Percentiles rank a stretch among this genome's conserved stretches.
phyloP scores from a whole-genome alignment of 495 filamentous ascomycete species.

The Annulohypoxylon moriforme region DNA sequence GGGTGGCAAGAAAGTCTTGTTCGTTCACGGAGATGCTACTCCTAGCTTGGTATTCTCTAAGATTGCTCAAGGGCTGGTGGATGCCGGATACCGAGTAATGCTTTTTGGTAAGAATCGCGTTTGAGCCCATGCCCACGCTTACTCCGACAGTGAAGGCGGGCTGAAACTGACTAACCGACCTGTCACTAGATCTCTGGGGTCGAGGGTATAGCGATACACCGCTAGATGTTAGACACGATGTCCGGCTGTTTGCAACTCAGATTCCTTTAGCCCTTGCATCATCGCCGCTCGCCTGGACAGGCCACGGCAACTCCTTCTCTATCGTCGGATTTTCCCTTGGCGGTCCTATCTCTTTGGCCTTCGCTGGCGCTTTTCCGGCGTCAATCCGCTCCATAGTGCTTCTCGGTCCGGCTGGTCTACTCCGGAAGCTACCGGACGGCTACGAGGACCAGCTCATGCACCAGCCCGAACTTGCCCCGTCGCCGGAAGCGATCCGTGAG shows the following conservation, averaged over 20 bases:
- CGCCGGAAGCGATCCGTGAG: conserved; percentile 29
- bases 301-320: conserved; percentile 67
- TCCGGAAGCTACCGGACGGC: conserved; percentile 55
- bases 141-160: background rate
- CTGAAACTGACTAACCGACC: background rate
- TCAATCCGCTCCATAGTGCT: conserved; percentile 75
- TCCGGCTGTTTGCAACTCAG: conserved; percentile 76
- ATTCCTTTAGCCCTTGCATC: conserved; percentile 76
- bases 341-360: conserved; percentile 78
- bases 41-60: conserved; percentile 74
- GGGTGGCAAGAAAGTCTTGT: conserved; percentile 75
- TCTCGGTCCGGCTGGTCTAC: conserved; percentile 78
- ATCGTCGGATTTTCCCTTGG: conserved; percentile 86
- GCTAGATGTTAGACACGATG: conserved; percentile 72
- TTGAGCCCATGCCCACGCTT: background rate
- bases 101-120: conserved; percentile 68
- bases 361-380: conserved; percentile 74
- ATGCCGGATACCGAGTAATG: conserved; percentile 79
- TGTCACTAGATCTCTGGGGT: conserved; percentile 72
- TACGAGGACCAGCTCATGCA: conserved; percentile 38
- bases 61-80: conserved; percentile 72
- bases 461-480: conserved; percentile 28
- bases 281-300: conserved; percentile 74
- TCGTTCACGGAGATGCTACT: conserved; percentile 84
- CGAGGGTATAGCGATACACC: conserved; percentile 80